Evolutionary conservation across 2,329 filamentous ascomycete genomes (phyloP).

Genomic region (Ophiocordyceps camponoti-saundersi): DNA sequence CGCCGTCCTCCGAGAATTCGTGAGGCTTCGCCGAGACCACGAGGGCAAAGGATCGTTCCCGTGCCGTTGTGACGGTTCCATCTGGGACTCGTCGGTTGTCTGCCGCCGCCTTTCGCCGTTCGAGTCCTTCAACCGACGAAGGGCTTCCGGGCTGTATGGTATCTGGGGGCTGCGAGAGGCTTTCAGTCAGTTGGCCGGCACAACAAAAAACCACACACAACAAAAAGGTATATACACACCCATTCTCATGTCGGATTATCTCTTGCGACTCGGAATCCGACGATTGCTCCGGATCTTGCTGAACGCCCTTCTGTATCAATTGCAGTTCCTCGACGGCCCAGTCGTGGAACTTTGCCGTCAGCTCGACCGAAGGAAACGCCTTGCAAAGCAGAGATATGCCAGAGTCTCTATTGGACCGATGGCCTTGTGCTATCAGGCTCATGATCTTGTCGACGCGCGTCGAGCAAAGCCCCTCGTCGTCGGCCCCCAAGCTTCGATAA

Average conservation of each 20-base stretch:
- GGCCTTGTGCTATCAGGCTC: background rate
- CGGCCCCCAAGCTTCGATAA: slow-evolving; percentile 9
- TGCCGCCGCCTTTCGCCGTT: too few relatives aligned
- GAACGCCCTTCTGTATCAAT: background rate
- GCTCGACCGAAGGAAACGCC: background rate
- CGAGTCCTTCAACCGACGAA: too few relatives aligned
- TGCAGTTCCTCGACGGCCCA: background rate
- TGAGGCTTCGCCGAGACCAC: too few relatives aligned
- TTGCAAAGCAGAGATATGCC: background rate
- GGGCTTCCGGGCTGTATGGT: too few relatives aligned
- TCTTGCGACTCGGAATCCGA: background rate
- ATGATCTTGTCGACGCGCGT: background rate
- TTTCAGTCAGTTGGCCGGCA: too few relatives aligned
- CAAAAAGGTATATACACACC: background rate
- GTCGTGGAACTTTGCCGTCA: background rate
- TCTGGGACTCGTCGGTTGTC: too few relatives aligned
- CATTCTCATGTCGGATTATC: background rate
- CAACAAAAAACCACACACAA: too few relatives aligned
- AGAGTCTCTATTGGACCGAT: background rate
- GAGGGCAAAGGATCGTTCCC: too few relatives aligned
- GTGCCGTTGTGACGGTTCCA: too few relatives aligned
- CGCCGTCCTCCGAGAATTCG: too few relatives aligned
- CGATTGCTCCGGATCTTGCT: background rate
- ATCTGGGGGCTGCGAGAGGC: too few relatives aligned
- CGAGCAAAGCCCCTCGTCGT: background rate